These are phyloP conservation scores for Closterium sp. DNA, from an alignment of 139 green algal species.

Conservation along the genomic window DNA sequence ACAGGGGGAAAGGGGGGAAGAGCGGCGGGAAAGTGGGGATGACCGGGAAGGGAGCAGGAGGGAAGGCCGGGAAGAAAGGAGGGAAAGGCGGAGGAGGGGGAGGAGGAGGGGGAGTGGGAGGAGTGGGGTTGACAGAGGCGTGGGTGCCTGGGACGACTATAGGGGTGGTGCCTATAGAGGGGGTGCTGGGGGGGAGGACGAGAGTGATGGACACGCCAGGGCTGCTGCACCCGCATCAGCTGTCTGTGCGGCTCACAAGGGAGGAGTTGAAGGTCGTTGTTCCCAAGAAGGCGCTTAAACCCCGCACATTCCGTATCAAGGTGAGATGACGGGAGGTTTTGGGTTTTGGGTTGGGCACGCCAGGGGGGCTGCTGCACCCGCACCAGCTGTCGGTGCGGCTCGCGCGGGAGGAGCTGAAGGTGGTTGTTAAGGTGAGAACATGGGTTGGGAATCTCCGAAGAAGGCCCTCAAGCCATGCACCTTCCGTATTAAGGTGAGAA, in stretches of 20 bases:
- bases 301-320: conserved; percentile 82
- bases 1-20: not conserved
- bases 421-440: too few relatives aligned
- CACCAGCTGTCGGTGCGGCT: conserved; percentile 72
- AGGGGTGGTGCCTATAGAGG: conserved; percentile 75
- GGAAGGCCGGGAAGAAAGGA: conserved; percentile 89
- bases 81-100: conserved; percentile 74
- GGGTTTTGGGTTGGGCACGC: conserved; percentile 74
- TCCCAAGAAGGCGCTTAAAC: conserved; percentile 62
- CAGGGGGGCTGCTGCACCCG: conserved; percentile 80
- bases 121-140: conserved; percentile 72
- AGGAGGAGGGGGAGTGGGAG: conserved; percentile 71
- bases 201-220: conserved; percentile 91
- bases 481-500: conserved; percentile 69
- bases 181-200: conserved; percentile 73
- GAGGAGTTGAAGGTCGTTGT: conserved; percentile 67
- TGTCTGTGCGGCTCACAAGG: conserved; percentile 57
- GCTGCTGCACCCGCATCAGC: conserved; percentile 85
- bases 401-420: conserved; percentile 67
- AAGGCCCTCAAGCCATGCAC: conserved; percentile 78
- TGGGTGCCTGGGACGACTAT: conserved; percentile 91
- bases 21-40: not conserved
- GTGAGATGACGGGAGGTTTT: conserved; percentile 10
- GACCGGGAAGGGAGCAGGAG: conserved; percentile 77
- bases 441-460: too few relatives aligned